Percentiles rank a stretch among this genome's conserved stretches.
Evolutionary conservation across 441 rosid species (phyloP).

Genomic region (Gossypium gossypioides): DNA sequence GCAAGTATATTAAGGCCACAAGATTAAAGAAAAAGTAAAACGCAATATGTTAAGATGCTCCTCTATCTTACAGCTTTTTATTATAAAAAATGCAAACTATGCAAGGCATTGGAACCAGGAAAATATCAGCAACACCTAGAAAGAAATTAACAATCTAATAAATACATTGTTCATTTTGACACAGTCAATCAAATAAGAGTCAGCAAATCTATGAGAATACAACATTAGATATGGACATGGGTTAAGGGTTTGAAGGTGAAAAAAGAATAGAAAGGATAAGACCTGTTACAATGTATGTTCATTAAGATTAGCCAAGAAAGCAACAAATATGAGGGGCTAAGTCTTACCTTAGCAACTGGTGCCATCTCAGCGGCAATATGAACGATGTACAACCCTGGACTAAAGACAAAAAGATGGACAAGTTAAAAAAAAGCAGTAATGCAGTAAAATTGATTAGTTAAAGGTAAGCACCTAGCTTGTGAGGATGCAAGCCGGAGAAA

Average conservation of each 20-base stretch:
- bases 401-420: constrained; percentile 40
- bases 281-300: not conserved
- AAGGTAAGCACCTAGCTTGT: constrained; percentile 42
- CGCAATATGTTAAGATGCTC: not conserved
- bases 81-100: not conserved
- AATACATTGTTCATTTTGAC: not conserved
- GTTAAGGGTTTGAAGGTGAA: not conserved
- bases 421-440: constrained; percentile 20
- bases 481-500: constrained; percentile 59
- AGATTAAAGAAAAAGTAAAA: not conserved
- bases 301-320: constrained; percentile 4
- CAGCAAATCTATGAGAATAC: not conserved
- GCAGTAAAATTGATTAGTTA: not conserved
- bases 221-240: not conserved
- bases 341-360: constrained; percentile 92
- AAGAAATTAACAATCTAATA: not conserved
- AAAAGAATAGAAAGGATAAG: not conserved
- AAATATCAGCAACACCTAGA: not conserved
- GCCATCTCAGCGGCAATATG: constrained; percentile 98
- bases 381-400: constrained; percentile 76
- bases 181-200: not conserved
- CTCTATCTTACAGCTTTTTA: not conserved
- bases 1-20: not conserved
- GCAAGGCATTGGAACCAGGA: not conserved
- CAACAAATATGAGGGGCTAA: constrained; percentile 6